Evolutionary conservation across 225 moss, liverwort and hornwort genomes (phyloP), one percentile per base, ranked within the genome.

Genomic region (Sphagnum contortum): DNA sequence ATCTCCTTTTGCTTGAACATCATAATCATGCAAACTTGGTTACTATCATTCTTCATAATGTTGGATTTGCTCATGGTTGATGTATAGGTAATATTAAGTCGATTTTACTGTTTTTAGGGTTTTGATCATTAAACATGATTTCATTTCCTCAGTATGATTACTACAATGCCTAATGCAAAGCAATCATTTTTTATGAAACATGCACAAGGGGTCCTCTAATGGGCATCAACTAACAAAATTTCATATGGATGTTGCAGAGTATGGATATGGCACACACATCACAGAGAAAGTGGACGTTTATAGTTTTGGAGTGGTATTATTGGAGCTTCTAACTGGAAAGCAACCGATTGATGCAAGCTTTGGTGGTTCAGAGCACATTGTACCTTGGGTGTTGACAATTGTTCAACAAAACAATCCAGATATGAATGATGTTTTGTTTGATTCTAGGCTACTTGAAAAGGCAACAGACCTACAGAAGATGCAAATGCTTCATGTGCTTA

Each of bases 241-340:
- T 29, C 0, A 29, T 29, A 1, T 29, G 29, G n/a, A 6, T 2
- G 60, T 12, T 60, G 60, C 45, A 45, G 13, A 14, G 13, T 14
- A 60, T 60, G 60, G 60, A 5, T 45, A 60, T 14, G 60, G 7
- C 6, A 60, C 45, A 14, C 60, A 60, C 6, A 60, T 66, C 2
- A 72, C 50, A 9, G 66, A 66, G 66, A 66, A 71, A 51, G 64
- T 64, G 12, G 71, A 71, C 45, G 64, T 64, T 12, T 71, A 71
- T 57, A 58, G 71, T 64, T 71, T 63, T 44, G 71, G 71, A 8
- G 71, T 71, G 49, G 57, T 71, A 46, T 48, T 71, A 57, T 57
- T 71, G 0, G 71, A 71, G 71, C 71, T 71, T 48, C 44, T 71
- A 46, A 65, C 71, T n/a, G 71, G 67, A 14, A 66, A 52, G 9